Percentiles rank a stretch among this genome's conserved stretches.
phyloP scores from a whole-genome alignment of 495 filamentous ascomycete species.

The Lepraria neglecta region DNA sequence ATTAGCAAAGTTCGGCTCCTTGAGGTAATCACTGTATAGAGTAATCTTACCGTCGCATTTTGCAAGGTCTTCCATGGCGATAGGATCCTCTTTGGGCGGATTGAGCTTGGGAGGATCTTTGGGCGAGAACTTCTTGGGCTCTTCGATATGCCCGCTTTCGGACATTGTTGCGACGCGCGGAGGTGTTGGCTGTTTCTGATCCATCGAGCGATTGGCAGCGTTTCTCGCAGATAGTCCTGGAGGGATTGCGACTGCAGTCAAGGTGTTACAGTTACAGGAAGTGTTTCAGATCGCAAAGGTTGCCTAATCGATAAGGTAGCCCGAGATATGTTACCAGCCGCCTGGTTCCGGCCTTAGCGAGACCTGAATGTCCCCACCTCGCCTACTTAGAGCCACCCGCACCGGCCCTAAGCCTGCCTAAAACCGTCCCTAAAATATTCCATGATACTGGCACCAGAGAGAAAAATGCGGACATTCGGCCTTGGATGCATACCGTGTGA shows the following conservation, averaged over 20 bases:
- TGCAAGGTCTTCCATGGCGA: constrained; percentile 64
- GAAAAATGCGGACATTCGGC: background rate
- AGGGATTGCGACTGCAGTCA: too few relatives aligned
- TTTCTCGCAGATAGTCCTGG: background rate
- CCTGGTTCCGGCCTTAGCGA: too few relatives aligned
- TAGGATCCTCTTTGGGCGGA: constrained; percentile 83
- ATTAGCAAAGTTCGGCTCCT: constrained; percentile 7
- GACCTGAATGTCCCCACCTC: too few relatives aligned
- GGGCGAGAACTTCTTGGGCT: constrained; percentile 73
- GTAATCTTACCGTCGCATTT: constrained; percentile 70
- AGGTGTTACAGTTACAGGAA: background rate
- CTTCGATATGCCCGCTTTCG: constrained; percentile 7
- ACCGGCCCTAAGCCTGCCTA: background rate
- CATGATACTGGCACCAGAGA: background rate
- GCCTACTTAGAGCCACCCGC: background rate
- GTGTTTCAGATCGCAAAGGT: constrained; percentile 2
- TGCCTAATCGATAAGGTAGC: background rate
- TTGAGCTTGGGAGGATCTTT: constrained; percentile 74
- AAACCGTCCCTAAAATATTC: too few relatives aligned
- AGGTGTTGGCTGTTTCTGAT: background rate
- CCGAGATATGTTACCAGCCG: too few relatives aligned
- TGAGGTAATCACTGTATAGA: background rate
- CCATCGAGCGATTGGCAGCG: background rate
- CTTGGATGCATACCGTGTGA: background rate
- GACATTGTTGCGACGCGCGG: constrained; percentile 1